Conservation (phyloP, 2,329 filamentous ascomycete genomes). For the Fusarium denticulatum region DNA sequence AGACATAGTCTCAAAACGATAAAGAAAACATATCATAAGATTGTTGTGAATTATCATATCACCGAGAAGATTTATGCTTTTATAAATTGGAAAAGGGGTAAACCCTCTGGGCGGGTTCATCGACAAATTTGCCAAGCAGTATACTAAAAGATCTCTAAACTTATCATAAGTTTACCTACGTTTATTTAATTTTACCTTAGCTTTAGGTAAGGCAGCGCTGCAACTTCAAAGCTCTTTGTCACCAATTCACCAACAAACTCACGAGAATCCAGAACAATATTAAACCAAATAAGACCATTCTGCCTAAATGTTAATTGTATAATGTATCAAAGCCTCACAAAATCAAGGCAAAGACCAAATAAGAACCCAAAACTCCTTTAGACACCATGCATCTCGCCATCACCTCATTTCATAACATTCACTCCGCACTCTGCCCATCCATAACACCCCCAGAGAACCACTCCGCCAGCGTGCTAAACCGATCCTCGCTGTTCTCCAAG, state of each 20-base stretch:
- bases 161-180: neutral
- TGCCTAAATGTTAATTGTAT: neutral
- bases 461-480: slow-evolving; percentile 90
- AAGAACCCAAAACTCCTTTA: slow-evolving; percentile 33
- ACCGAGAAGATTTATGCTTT: neutral
- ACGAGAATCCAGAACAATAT: neutral
- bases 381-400: slow-evolving; percentile 19
- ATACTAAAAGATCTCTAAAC: neutral
- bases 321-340: neutral
- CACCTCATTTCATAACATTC: neutral
- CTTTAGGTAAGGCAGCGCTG: neutral
- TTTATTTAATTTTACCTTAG: too few relatives aligned
- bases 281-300: neutral
- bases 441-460: slow-evolving; percentile 97
- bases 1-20: fast-evolving
- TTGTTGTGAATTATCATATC: fast-evolving
- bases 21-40: fast-evolving
- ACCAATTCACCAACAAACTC: neutral
- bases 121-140: neutral
- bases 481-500: slow-evolving; percentile 78
- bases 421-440: slow-evolving; percentile 57
- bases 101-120: fast-evolving
- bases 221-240: neutral
- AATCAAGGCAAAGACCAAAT: slow-evolving; percentile 2
- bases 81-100: neutral